Conservation (phyloP, 805 yeast genomes). For the Saccharomycopsis oosterbeekiorum region DNA sequence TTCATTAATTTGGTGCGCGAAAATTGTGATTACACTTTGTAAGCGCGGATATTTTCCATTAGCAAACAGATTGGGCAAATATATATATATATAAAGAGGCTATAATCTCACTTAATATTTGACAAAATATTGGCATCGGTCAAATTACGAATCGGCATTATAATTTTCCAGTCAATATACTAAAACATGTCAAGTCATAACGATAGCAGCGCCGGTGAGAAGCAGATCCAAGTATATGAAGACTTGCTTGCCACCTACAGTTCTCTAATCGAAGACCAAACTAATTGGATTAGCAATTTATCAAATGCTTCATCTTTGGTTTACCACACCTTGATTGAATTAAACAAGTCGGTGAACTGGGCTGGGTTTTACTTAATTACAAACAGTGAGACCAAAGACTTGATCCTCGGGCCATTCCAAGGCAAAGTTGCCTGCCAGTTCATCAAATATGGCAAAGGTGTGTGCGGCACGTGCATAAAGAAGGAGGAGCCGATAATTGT, state of each 20-base stretch:
- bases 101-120: no score
- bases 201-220: neutral
- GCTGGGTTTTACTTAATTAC: slow-evolving; percentile 75
- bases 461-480: slow-evolving; percentile 69
- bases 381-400: slow-evolving; percentile 27
- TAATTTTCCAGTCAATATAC: no score
- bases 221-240: slow-evolving; percentile 35
- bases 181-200: neutral
- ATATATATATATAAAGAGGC: neutral
- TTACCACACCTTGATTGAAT: slow-evolving; percentile 47
- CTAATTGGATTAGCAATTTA: slow-evolving; percentile 83
- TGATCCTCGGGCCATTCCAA: slow-evolving; percentile 86
- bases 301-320: slow-evolving; percentile 79
- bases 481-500: slow-evolving; percentile 55
- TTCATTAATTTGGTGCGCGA: neutral
- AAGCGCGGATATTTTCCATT: neutral
- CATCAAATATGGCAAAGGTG: slow-evolving; percentile 74
- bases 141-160: no score
- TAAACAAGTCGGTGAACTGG: slow-evolving; percentile 60
- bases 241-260: slow-evolving; percentile 36
- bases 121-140: no score
- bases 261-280: slow-evolving; percentile 52
- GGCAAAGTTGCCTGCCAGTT: slow-evolving; percentile 95
- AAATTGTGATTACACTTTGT: neutral
- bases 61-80: no score